Evolutionary conservation across 1,284 basidiomycete species (phyloP), one percentile per base, ranked within the genome.

Genomic region (Butyriboletus appendiculatus): DNA sequence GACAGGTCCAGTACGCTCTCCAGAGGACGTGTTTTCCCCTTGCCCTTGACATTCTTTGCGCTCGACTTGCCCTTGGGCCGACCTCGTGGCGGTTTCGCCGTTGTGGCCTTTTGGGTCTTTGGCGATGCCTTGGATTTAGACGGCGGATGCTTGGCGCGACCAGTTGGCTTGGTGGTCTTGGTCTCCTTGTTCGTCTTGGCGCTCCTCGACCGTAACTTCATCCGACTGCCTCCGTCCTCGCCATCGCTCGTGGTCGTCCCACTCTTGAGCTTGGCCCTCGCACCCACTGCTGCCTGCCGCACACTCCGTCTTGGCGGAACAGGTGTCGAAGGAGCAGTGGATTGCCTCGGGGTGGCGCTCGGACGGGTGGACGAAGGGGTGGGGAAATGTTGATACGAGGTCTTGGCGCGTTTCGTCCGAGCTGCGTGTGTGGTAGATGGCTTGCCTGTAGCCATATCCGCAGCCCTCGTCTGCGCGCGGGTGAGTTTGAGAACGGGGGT

Each of bases 1-100:
- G 69, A 71, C 52, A 70, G 24, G 15, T 61, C 68, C 11, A 71
- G 53, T 6, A 69, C 61, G 48, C 57, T 58, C 26, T 69, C 59
- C 30, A 60, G 15, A 11, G 59, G 57, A n/a, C 53, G 64, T 30
- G 53, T 43, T 48, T 71, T 72, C 5, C 62, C 64, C 43, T 72
- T 72, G 8, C 65, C 56, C 30, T 69, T 68, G 34, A 50, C n/a
- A n/a, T 47, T 40, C 43, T 58, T 61, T 28, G 28, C 33, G 33
- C 42, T 52, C 16, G 52, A 10, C 35, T 53, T 62, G n/a, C 56
- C 53, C 52, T 52, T 64, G 20, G 60, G 60, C 41, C 66, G 53
- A 43, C 62, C 55, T 8, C 64, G 58, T 7, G 57, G 33, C n/a
- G 55, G 50, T 45, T 63, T 66, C 7, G 39, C 18, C 4, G 58